These are phyloP conservation scores for Kodamaea sp. DNA, from an alignment of 1,139 yeast species.

Conservation along the genomic window DNA sequence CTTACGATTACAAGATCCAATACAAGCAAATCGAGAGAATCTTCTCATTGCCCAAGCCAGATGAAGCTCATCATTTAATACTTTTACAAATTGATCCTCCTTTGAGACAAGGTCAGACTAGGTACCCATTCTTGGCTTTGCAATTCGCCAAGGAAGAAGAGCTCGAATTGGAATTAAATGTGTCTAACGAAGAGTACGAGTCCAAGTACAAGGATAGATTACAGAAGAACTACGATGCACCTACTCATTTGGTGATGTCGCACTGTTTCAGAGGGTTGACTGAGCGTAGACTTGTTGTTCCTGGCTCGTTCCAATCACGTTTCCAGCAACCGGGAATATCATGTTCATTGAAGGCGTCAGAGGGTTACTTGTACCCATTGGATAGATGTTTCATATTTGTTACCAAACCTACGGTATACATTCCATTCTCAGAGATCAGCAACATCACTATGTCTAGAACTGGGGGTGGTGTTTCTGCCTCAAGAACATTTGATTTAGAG, in stretches of 20 bases:
- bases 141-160: constrained; percentile 91
- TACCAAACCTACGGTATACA: constrained; percentile 91
- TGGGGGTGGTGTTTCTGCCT: constrained; percentile 74
- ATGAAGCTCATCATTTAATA: constrained; percentile 85
- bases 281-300: constrained; percentile 80
- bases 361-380: constrained; percentile 87
- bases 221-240: constrained; percentile 76
- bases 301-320: constrained; percentile 79
- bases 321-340: constrained; percentile 81
- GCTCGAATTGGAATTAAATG: constrained; percentile 83
- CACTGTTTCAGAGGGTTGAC: constrained; percentile 90
- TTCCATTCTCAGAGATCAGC: constrained; percentile 81
- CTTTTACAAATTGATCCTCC: constrained; percentile 96
- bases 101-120: constrained; percentile 84
- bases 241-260: constrained; percentile 83
- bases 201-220: constrained; percentile 74
- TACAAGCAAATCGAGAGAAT: constrained; percentile 88
- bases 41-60: constrained; percentile 91
- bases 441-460: constrained; percentile 84
- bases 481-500: constrained; percentile 92
- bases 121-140: constrained; percentile 88
- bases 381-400: constrained; percentile 90
- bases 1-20: constrained; percentile 94
- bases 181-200: constrained; percentile 81
- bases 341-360: constrained; percentile 93